Percentiles rank a stretch among this genome's conserved stretches.
These are phyloP conservation scores for Kwoniella sp. DNA, from an alignment of 768 basidiomycete genomes.

Conservation along the genomic window DNA sequence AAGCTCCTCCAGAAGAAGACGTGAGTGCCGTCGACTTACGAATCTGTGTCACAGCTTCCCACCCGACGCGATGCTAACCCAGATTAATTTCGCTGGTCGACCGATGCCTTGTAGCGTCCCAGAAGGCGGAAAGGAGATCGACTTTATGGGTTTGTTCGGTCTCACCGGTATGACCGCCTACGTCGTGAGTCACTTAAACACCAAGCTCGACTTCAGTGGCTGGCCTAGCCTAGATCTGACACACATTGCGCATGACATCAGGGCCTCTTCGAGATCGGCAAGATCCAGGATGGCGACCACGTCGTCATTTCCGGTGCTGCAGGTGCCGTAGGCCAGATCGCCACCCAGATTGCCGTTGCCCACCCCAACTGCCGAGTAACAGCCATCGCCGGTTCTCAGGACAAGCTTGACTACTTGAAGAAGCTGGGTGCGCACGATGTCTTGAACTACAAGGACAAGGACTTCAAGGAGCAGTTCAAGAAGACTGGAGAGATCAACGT, in stretches of 20 bases:
- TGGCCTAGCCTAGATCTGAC: neutral
- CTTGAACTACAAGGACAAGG: slow-evolving; percentile 81
- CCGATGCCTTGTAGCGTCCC: too few species aligned
- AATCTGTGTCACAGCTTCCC: too few species aligned
- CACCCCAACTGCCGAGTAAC: slow-evolving; percentile 65
- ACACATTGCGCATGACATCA: too few species aligned
- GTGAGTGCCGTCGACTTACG: slow-evolving; percentile 33
- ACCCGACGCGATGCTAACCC: too few species aligned
- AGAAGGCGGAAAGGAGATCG: slow-evolving; percentile 67
- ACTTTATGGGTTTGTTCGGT: slow-evolving; percentile 81
- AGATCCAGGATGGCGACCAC: slow-evolving; percentile 75
- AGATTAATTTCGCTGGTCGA: too few species aligned
- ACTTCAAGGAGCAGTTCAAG: slow-evolving; percentile 73
- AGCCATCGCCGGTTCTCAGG: slow-evolving; percentile 79
- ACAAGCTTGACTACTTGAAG: slow-evolving; percentile 82
- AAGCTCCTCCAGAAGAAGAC: slow-evolving; percentile 34
- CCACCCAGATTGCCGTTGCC: slow-evolving; percentile 52
- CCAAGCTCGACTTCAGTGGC: slow-evolving; percentile 20
- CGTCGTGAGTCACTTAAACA: slow-evolving; percentile 76
- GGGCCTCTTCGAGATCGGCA: slow-evolving; percentile 80
- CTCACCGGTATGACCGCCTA: slow-evolving; percentile 79
- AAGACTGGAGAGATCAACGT: slow-evolving; percentile 60
- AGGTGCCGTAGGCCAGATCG: slow-evolving; percentile 66
- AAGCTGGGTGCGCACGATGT: slow-evolving; percentile 81
- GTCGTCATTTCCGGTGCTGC: slow-evolving; percentile 88